Evolutionary conservation across 2,329 filamentous ascomycete species (phyloP), one percentile per base, ranked within the genome.

Genomic region (Akanthomyces lecanii): DNA sequence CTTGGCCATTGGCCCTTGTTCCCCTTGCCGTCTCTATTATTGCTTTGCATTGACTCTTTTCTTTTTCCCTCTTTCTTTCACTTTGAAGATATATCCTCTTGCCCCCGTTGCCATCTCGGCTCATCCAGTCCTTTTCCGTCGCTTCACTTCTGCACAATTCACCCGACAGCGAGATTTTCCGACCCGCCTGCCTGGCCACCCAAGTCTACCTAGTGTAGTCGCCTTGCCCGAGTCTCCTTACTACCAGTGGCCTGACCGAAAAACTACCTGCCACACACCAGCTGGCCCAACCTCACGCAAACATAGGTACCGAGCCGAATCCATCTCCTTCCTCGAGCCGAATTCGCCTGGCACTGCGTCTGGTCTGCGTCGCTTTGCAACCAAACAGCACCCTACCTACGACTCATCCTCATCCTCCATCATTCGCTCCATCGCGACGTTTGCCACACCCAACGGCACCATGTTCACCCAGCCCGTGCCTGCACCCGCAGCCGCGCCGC

Each of bases 401-500:
- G 18, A n/a, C 7, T 47, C 18, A 21, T 12, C 18, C 3, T 47
- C 5, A n/a, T 10, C 14, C 18, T 47, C 25, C 21, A n/a, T 25
- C 45, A 25, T 48, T 48, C 33, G 8, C 33, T 42, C 14, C 52
- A 54, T 23, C 52, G 30, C 33, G n/a, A 30, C 30, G 18, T 56
- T 36, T 51, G 21, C 42, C 45, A n/a, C 33, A 36, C 33, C 8
- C 10, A 8, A 11, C 33, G 33, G 7, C 51, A 33, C 16, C 42
- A 79, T 79, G 77, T 78, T 79, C 68, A 77, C 76, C 45, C 77
- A 78, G 67, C 74, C 77, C 59, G 70, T 78, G 25, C 73, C 75
- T 50, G 71, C 77, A 66, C 74, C 75, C 65, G 71, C 74, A 42
- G 68, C 75, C 60, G 72, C 75, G 60, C 74, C 73, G 48, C 71